Conservation (phyloP, 805 yeast genomes). For the Myxozyma neglecta region DNA sequence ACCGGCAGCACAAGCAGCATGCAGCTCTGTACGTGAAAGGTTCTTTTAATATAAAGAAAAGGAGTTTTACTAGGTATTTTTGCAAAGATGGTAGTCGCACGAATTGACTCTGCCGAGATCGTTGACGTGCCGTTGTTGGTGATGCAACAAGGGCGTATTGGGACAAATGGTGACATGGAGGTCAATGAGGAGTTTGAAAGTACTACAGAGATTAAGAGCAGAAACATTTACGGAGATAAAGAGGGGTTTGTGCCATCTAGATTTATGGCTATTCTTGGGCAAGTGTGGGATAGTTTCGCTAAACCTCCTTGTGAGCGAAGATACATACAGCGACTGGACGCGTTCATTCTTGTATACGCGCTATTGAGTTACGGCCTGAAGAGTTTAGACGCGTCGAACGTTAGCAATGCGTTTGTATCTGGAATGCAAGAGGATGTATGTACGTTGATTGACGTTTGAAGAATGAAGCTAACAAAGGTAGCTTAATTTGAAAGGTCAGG, state of each 20-base stretch:
- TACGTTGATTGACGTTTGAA: background rate
- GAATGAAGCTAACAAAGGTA: background rate
- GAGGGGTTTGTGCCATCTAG: constrained; percentile 9
- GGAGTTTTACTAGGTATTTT: background rate
- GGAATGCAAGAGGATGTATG: constrained; percentile 58
- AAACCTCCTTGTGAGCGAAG: constrained; percentile 37
- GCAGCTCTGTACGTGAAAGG: too few species aligned
- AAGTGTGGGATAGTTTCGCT: constrained; percentile 27
- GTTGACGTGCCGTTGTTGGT: background rate
- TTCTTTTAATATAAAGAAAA: too few species aligned
- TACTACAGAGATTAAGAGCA: background rate
- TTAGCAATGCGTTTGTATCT: constrained; percentile 65
- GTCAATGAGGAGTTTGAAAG: background rate
- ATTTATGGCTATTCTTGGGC: constrained; percentile 7
- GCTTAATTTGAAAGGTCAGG: constrained; percentile 24
- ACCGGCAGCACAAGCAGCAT: too few species aligned
- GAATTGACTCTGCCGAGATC: background rate
- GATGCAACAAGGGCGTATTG: background rate
- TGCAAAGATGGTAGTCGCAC: background rate
- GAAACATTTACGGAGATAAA: constrained; percentile 21
- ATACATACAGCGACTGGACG: constrained; percentile 41
- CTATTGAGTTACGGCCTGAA: constrained; percentile 48
- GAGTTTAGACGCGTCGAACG: constrained; percentile 59
- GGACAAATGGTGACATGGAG: background rate
- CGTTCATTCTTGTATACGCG: constrained; percentile 39